Percentiles rank a stretch among this genome's conserved stretches.
Evolutionary conservation across 1,139 yeast species (phyloP).

Genomic region (Neolecta irregularis): DNA sequence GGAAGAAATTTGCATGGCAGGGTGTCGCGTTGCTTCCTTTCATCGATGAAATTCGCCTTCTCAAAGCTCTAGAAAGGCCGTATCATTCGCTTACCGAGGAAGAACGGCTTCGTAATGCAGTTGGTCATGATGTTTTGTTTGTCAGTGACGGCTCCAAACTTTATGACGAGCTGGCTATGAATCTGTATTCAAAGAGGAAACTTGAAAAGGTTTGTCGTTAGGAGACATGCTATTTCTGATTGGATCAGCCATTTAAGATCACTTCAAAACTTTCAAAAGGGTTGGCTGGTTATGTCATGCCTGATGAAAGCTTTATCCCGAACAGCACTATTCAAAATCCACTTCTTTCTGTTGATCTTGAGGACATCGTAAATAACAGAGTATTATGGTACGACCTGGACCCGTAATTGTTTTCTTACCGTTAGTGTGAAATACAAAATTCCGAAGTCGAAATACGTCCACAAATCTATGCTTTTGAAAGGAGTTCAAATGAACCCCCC

Average conservation of each 20-base stretch:
- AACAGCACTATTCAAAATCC: slow-evolving; percentile 44
- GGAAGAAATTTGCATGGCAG: slow-evolving; percentile 89
- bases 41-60: slow-evolving; percentile 65
- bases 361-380: slow-evolving; percentile 39
- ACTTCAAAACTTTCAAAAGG: slow-evolving; percentile 24
- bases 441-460: slow-evolving; percentile 27
- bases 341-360: slow-evolving; percentile 29
- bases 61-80: slow-evolving; percentile 48
- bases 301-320: slow-evolving; percentile 33
- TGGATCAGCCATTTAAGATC: slow-evolving; percentile 14
- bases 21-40: slow-evolving; percentile 84
- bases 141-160: slow-evolving; percentile 19
- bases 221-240: slow-evolving; percentile 25
- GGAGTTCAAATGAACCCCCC: slow-evolving; percentile 31
- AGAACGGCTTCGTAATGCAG: slow-evolving; percentile 49
- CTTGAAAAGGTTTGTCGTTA: slow-evolving; percentile 22
- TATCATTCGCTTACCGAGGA: slow-evolving; percentile 49
- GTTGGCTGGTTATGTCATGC: slow-evolving; percentile 48
- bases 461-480: slow-evolving; percentile 68
- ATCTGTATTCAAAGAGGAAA: slow-evolving; percentile 19
- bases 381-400: slow-evolving; percentile 1
- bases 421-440: slow-evolving; percentile 45
- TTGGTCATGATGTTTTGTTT: slow-evolving; percentile 24
- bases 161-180: slow-evolving; percentile 17
- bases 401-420: slow-evolving; percentile 20